phyloP scores from a whole-genome alignment of 495 filamentous ascomycete species.

The Lineolata rhizophorae region DNA sequence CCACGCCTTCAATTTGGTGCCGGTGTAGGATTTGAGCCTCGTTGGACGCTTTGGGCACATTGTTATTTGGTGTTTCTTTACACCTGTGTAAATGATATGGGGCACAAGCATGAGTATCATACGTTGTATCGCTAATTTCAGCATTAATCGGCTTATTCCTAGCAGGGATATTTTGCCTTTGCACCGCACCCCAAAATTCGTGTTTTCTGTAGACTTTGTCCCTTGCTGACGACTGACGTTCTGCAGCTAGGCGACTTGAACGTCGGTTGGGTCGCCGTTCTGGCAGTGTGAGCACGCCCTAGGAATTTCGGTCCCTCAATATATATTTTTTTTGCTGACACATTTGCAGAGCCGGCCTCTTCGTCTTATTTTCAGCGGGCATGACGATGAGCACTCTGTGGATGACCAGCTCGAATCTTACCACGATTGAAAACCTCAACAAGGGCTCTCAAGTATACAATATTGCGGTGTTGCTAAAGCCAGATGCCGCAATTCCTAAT shows the following conservation, averaged over 20 bases:
- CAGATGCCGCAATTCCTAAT: no score
- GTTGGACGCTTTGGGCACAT: no score
- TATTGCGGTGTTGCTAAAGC: constrained; percentile 3
- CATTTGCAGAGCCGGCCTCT: constrained; percentile 32
- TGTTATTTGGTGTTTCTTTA: no score
- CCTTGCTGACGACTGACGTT: background rate
- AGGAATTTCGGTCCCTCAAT: background rate
- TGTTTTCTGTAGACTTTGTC: background rate
- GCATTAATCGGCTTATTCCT: no score
- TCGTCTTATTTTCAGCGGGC: constrained; percentile 53
- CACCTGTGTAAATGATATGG: no score
- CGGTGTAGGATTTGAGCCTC: no score
- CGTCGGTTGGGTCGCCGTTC: constrained; percentile 28
- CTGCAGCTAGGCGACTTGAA: constrained; percentile 10
- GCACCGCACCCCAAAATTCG: background rate
- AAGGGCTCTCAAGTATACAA: constrained; percentile 30
- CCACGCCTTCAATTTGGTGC: no score
- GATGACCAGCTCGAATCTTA: constrained; percentile 46
- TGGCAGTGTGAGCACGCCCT: constrained; percentile 35
- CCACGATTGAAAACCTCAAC: constrained; percentile 60
- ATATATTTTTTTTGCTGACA: background rate
- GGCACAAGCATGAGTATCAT: no score
- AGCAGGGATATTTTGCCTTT: background rate
- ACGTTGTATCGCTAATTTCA: no score
- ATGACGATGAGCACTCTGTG: constrained; percentile 55